These are phyloP conservation scores for Leccinum longicurvipes DNA, from an alignment of 768 basidiomycete genomes.

Conservation along the genomic window DNA sequence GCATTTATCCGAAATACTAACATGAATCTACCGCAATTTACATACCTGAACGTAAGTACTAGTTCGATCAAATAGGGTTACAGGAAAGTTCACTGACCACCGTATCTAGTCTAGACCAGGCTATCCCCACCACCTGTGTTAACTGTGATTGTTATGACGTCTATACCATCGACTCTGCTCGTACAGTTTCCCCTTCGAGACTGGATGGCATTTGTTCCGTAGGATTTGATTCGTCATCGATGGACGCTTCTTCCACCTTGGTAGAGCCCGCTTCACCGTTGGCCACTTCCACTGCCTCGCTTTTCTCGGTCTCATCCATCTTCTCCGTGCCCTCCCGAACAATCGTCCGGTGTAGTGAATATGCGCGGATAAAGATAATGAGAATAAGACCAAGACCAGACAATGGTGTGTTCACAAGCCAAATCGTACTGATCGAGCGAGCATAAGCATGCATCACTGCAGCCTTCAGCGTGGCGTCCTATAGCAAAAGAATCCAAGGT, in stretches of 20 bases:
- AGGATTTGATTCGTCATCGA: not conserved
- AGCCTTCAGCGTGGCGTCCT: conserved; percentile 31
- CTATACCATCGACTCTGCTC: not conserved
- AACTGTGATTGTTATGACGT: not conserved
- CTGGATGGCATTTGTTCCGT: conserved; percentile 1
- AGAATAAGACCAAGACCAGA: conserved; percentile 31
- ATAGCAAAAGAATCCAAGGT: conserved; percentile 1
- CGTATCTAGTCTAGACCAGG: not conserved
- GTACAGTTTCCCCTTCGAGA: not conserved
- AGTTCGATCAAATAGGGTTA: not conserved
- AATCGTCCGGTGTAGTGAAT: conserved; percentile 32
- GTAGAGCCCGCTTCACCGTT: not conserved
- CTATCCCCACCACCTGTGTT: not conserved
- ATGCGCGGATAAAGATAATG: conserved; percentile 33
- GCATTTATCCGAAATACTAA: not conserved
- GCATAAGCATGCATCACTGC: conserved; percentile 37
- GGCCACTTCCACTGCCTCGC: not conserved
- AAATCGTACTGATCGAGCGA: conserved; percentile 36
- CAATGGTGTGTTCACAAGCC: conserved; percentile 37
- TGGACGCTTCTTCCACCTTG: not conserved
- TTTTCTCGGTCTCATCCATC: conserved; percentile 32
- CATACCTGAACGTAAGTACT: not conserved
- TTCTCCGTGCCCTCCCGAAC: conserved; percentile 11
- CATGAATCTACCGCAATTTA: not conserved
- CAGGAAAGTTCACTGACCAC: not conserved